Evolutionary conservation across 805 yeast species (phyloP).

Genomic region (Barnettozyma californica): DNA sequence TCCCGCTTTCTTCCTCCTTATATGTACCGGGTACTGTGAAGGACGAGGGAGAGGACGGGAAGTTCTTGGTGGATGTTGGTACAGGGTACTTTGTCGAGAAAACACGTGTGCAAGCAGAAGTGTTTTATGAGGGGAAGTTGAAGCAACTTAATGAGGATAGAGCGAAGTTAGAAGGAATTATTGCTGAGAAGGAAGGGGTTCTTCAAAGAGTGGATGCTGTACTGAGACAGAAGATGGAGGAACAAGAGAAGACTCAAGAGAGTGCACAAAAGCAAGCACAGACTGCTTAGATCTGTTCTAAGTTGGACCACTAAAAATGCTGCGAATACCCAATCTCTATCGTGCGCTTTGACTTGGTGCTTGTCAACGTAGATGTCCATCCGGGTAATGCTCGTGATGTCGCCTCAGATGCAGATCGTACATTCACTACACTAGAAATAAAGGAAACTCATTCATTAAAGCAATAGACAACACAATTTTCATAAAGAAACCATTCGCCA

Average conservation of each 20-base stretch:
- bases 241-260: constrained; percentile 9
- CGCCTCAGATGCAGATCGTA: no score
- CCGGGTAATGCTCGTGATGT: no score
- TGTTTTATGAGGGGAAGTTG: constrained; percentile 70
- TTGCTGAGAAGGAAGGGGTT: constrained; percentile 66
- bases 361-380: no score
- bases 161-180: constrained; percentile 64
- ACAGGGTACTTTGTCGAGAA: constrained; percentile 95
- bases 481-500: background rate
- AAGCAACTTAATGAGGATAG: constrained; percentile 68
- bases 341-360: no score
- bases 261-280: constrained; percentile 1
- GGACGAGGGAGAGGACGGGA: constrained; percentile 39
- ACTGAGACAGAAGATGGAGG: constrained; percentile 32
- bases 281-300: background rate
- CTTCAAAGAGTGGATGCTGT: constrained; percentile 57
- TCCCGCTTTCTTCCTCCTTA: constrained; percentile 84
- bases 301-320: no score
- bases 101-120: constrained; percentile 54
- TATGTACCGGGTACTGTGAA: constrained; percentile 82
- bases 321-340: no score
- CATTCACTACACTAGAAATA: no score
- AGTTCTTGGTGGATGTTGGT: constrained; percentile 88
- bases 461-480: no score
- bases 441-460: background rate